Evolutionary conservation across 129 eudicot species (phyloP), one percentile per base, ranked within the genome.

Genomic region (Daucus carota): DNA sequence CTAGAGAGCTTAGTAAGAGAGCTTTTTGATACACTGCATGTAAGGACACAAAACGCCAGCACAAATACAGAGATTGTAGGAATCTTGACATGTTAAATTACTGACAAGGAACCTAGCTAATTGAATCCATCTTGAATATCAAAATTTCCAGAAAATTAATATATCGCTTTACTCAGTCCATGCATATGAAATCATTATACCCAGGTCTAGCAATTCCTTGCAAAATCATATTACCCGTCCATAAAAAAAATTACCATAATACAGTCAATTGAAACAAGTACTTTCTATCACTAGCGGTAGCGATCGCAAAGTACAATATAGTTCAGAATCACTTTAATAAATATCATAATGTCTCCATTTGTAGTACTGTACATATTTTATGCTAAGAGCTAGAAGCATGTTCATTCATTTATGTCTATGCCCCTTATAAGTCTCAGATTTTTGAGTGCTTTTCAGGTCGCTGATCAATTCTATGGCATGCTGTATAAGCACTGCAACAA

Each of bases 1-100:
- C 85, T 93, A 40, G 98, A 84, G 78, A 88, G 92, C 81, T 87
- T 86, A 76, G 94, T 79, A 70, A 75, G 81, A 73, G 91, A 77
- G 76, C 73, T 47, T 87, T 79, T 78, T 70, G 90, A 70, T 63
- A 74, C 67, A 75, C 97, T 92, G 91, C 78, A 77, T 85, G 68
- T 54, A 74, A 11, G 65, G 57, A 43, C 66, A n/a, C n/a, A 73
- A 17, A 82, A 81, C 65, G 50, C 18, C 73, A 83, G 77, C 65
- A 77, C 68, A 85, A 66, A 76, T 75, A 68, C 65, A 57, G 1
- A 57, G 60, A 75, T 29, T 60, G 67, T 65, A 71, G 44, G 5
- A 75, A 28, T 59, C 28, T 69, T 52, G 15, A 29, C 57, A 17
- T 48, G 8, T 34, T 15, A 43, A 28, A 44, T 22, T 76, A 36